Base-by-base conservation (phyloP, 2,329 filamentous ascomycete species). In the Aspergillus chevalieri region DNA sequence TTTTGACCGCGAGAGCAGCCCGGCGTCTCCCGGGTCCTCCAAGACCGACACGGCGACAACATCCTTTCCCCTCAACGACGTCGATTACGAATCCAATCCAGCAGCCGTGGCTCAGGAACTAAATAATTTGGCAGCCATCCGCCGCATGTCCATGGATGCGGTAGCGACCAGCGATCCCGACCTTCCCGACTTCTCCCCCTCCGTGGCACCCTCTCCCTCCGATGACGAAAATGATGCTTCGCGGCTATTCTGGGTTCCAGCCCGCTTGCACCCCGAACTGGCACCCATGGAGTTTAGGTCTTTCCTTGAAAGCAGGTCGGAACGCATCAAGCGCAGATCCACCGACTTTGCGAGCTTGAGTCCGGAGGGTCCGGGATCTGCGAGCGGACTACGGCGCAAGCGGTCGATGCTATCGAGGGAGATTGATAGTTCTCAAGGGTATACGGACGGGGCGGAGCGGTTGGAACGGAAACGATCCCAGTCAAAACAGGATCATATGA, bases 231-330 rank as follows among this genome's bases (percentile, higher is more conserved):
- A 90, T 60, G 92, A 97, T 65, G 83, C 89, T 6, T 90, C 91
- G 2, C 82, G 90, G 54, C 73, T 97, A 51, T 87, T 97, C 57
- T 98, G 93, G 93, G 93, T 98, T 5, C 93, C 93, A 4, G 93
- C 93, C 21, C 83, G 90, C 51, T 80, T 98, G 24, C 93, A 98
- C 62, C 93, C 93, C 0, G 93, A 98, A 69, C 77, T 98, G 44
- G 93, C 93, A 2, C 93, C 93, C 1, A 90, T 87, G 64, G 93
- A 96, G 60, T 98, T 97, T 77, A 96, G 95, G 70, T 92, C 86
- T 1, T 98, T 97, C 59, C 80, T 98, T 2, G 92, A 98, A 63
- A 94, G 91, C 54, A 85, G 91, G 63, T 89, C 96, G 10, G 87
- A 95, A 59, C 86, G 88, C 33, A 95, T 97, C 59, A 85, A 89